Percentiles rank a stretch among this genome's conserved stretches.
Evolutionary conservation across 208 protist genomes (phyloP).

Genomic region (Trypanosoma caninum): DNA sequence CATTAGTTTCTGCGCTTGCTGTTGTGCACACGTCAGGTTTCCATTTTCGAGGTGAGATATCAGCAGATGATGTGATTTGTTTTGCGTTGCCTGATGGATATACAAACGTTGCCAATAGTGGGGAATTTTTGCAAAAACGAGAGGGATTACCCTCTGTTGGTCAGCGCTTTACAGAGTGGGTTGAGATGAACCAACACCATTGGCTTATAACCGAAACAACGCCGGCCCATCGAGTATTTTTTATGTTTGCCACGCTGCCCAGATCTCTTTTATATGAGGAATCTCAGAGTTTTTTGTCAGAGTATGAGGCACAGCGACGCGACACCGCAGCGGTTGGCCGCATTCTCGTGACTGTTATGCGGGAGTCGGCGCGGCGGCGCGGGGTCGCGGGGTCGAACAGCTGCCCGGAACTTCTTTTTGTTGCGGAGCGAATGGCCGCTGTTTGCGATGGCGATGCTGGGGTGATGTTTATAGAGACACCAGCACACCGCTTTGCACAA

Average conservation of each 20-base stretch:
- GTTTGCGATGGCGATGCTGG: neutral
- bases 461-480: neutral
- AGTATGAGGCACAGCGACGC: conserved; percentile 23
- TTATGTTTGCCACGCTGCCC: conserved; percentile 30
- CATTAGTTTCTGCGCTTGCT: conserved; percentile 55
- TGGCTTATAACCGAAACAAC: conserved; percentile 33
- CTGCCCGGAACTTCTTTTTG: conserved; percentile 31
- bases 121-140: no score
- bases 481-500: conserved; percentile 44
- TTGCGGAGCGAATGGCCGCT: conserved; percentile 29
- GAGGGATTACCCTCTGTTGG: conserved; percentile 11
- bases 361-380: conserved; percentile 26
- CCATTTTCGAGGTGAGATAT: conserved; percentile 63
- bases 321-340: conserved; percentile 51
- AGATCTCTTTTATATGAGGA: conserved; percentile 17
- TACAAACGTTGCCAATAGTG: conserved; percentile 7
- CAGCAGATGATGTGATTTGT: conserved; percentile 61
- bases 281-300: conserved; percentile 1
- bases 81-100: conserved; percentile 34
- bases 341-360: conserved; percentile 35
- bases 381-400: neutral
- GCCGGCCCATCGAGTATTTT: conserved; percentile 46
- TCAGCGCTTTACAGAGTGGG: conserved; percentile 20
- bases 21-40: conserved; percentile 58
- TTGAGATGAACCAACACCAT: conserved; percentile 14